A percentile compares a stretch with the other conserved stretches of the same genome.
phyloP scores from a whole-genome alignment of 441 rosid genomes.

The Brassica balearica region DNA sequence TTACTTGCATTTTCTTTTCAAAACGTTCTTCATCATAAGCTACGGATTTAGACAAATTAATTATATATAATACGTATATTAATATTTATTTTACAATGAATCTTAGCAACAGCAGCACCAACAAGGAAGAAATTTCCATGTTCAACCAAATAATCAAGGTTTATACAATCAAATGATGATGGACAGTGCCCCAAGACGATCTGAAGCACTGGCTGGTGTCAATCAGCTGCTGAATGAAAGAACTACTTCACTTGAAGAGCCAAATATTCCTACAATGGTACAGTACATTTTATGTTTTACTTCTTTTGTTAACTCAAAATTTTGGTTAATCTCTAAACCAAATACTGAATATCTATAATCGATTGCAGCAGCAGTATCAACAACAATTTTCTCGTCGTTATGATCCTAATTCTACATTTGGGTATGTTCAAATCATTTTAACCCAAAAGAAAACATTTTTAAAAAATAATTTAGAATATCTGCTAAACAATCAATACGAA shows the following conservation, averaged over 20 bases:
- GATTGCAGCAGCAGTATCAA: background rate
- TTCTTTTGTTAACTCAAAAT: background rate
- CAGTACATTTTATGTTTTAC: background rate
- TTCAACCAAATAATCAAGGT: conserved; percentile 1
- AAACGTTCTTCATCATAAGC: background rate
- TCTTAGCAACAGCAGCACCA: background rate
- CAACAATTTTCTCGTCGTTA: background rate
- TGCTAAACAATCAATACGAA: background rate
- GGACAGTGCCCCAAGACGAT: background rate
- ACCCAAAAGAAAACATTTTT: background rate
- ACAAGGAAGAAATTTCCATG: background rate
- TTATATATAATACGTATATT: background rate
- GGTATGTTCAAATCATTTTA: conserved; percentile 3
- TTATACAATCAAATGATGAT: background rate
- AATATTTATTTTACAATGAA: background rate
- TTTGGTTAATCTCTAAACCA: conserved; percentile 4
- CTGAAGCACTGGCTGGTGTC: background rate
- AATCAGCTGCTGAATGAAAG: background rate
- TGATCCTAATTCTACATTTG: conserved; percentile 4
- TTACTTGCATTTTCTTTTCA: background rate
- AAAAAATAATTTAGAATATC: background rate
- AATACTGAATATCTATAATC: background rate
- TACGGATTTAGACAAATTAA: background rate
- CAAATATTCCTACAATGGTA: background rate
- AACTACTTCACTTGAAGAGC: background rate